phyloP scores from a whole-genome alignment of 2,329 filamentous ascomycete species.

The Pochonia chlamydosporia region DNA sequence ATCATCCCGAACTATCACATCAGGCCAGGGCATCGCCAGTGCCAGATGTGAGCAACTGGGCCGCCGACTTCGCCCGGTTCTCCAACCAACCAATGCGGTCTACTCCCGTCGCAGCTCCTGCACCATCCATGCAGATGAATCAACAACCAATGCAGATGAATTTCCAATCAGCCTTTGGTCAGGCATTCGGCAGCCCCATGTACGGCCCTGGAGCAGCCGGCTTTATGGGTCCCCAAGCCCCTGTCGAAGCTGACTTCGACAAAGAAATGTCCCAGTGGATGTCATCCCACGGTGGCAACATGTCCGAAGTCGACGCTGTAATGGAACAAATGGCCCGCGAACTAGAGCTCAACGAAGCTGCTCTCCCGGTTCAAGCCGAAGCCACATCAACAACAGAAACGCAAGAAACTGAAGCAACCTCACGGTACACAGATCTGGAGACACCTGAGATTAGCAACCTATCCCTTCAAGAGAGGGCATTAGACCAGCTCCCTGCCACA shows the following conservation, averaged over 20 bases:
- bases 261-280: slow-evolving; percentile 37
- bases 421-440: slow-evolving; percentile 22
- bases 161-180: slow-evolving; percentile 25
- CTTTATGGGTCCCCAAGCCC: slow-evolving; percentile 16
- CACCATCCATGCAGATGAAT: slow-evolving; percentile 18
- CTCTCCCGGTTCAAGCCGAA: slow-evolving; percentile 16
- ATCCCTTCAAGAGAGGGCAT: slow-evolving; percentile 16
- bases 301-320: slow-evolving; percentile 34
- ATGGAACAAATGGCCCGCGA: slow-evolving; percentile 38
- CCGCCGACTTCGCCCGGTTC: slow-evolving; percentile 31
- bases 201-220: slow-evolving; percentile 20
- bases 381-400: background rate
- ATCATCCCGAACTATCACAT: slow-evolving; percentile 14
- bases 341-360: slow-evolving; percentile 29
- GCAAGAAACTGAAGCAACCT: background rate
- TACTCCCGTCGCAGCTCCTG: slow-evolving; percentile 8
- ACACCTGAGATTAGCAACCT: slow-evolving; percentile 27
- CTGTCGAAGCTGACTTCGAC: slow-evolving; percentile 30
- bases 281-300: slow-evolving; percentile 27
- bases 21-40: slow-evolving; percentile 18
- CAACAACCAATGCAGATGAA: slow-evolving; percentile 16
- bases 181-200: slow-evolving; percentile 20
- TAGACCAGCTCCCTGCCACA: slow-evolving; percentile 2
- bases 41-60: slow-evolving; percentile 25
- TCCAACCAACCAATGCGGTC: slow-evolving; percentile 19